Conservation (phyloP, 208 protist genomes). For the Plasmodiophora brassicae region DNA sequence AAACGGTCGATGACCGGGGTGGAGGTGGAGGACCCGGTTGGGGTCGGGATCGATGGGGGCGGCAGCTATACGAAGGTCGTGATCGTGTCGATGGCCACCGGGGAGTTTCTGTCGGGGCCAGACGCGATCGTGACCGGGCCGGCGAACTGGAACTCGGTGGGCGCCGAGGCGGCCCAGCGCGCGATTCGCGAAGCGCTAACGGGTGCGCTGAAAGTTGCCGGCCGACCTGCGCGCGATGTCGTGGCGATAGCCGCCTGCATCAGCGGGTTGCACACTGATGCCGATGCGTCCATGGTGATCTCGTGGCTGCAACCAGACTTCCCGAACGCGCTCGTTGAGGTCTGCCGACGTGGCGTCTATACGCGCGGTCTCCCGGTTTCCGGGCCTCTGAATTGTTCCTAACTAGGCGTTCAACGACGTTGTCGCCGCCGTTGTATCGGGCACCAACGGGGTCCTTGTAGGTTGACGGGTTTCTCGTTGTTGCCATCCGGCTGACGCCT, state of each 20-base stretch:
- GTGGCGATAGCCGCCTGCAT: not conserved
- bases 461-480: not conserved
- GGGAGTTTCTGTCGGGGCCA: not conserved
- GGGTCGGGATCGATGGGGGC: constrained; percentile 16
- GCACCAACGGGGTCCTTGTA: not conserved
- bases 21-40: too few relatives aligned
- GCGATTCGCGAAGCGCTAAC: not conserved
- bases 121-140: not conserved
- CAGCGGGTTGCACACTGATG: not conserved
- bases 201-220: not conserved
- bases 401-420: constrained; percentile 25
- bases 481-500: not conserved
- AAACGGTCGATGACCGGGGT: too few relatives aligned
- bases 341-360: too few relatives aligned
- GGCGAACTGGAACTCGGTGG: not conserved
- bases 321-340: not conserved
- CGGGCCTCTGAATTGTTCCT: too few relatives aligned
- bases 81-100: not conserved
- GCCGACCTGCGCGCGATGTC: not conserved
- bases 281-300: not conserved
- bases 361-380: too few relatives aligned
- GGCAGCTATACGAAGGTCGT: not conserved
- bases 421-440: not conserved
- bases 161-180: not conserved
- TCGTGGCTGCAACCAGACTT: not conserved